Conservation (phyloP, 192 early-diverging fungal genomes). For the Rhizophagus clarus region DNA sequence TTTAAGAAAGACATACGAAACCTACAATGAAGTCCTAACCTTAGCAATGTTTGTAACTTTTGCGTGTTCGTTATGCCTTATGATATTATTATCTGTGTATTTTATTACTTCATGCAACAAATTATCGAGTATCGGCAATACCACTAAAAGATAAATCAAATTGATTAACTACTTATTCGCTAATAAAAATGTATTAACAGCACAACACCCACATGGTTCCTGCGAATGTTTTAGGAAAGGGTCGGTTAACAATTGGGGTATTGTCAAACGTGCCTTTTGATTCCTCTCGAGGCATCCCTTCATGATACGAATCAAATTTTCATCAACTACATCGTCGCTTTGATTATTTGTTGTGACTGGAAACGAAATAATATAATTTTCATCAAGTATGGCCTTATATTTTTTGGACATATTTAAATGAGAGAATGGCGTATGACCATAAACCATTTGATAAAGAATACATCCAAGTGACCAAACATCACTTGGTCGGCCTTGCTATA, state of each 20-base stretch:
- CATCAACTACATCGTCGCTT: constrained; percentile 40
- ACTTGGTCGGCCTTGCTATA: constrained; percentile 67
- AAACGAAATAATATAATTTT: constrained; percentile 67
- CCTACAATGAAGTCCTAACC: constrained; percentile 3
- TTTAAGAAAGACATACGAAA: neutral
- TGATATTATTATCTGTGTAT: neutral
- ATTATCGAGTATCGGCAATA: neutral
- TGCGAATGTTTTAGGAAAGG: constrained; percentile 54
- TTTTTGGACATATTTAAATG: constrained; percentile 65
- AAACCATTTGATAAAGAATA: constrained; percentile 91
- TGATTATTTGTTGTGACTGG: constrained; percentile 33
- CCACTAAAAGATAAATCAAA: neutral
- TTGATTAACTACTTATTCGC: neutral
- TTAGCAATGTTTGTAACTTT: neutral
- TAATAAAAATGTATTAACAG: neutral
- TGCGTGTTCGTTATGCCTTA: neutral
- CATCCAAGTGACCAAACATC: constrained; percentile 95
- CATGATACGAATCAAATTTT: constrained; percentile 62
- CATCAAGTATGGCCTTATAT: constrained; percentile 72
- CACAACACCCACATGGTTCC: neutral
- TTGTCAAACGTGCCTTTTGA: constrained; percentile 63
- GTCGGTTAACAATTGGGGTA: constrained; percentile 68
- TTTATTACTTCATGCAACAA: neutral
- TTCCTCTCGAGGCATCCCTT: constrained; percentile 70
- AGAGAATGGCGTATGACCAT: constrained; percentile 82